Evolutionary conservation across 2,329 filamentous ascomycete species (phyloP), one percentile per base, ranked within the genome.

Genomic region (Aspergillus sp.): DNA sequence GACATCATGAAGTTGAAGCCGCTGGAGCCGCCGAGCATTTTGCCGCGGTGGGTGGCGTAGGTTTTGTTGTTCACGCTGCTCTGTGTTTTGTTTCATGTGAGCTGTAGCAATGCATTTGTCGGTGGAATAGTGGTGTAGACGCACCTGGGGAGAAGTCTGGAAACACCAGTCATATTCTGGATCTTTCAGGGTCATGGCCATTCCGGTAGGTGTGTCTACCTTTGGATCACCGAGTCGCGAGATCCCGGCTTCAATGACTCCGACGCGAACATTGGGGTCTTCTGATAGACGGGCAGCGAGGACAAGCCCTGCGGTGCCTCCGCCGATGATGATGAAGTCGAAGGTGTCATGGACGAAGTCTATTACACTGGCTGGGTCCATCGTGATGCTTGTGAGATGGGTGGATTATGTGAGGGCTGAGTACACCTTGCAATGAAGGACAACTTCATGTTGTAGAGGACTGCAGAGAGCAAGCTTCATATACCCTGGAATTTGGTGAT

Each of bases 21-120:
- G 9, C 73, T 80, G 13, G 78, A 79, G 9, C 82, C 83, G 5
- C 82, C 82, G 0, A 85, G 73, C 0, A 82, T 79, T 54, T 80
- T 80, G 36, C 80, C 82, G 5, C 12, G 82, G 77, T 3, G 30
- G 10, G 30, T 36, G 30, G 30, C 12, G 30, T 36, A 36, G 30
- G 30, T 36, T 36, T 5, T 12, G 30, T 36, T 36, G 30, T 36
- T 36, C 5, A 5, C 30, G 30, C 30, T 12, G 30, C 10, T 36
- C 30, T 36, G 12, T 5, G 4, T 13, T 13, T 13, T 13, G 12
- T 2, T 13, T 12, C 12, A 5, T 5, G 30, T 36, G 12, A 36
- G 30, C 12, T 6, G 2, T 36, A 1, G 12, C 1, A 2, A 1
- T 32, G 4, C 0, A 5, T 1, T 36, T 0, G 10, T 30, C 4